These are phyloP conservation scores for Sphaerulina musiva DNA, from an alignment of 2,329 filamentous ascomycete species.

Conservation along the genomic window DNA sequence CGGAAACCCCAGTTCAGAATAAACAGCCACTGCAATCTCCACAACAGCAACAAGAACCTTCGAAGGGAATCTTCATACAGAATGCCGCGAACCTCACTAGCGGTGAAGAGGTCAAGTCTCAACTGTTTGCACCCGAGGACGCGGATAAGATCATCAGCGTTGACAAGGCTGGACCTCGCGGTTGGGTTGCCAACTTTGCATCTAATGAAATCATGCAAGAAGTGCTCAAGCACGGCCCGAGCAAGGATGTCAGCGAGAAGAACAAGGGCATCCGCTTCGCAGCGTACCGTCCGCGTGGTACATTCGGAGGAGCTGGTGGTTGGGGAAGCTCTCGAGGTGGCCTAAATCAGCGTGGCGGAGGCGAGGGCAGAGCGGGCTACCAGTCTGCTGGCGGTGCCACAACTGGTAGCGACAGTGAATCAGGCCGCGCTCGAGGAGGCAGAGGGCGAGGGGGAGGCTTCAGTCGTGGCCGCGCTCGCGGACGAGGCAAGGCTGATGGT, in stretches of 20 bases:
- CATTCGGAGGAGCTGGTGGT: slow-evolving; percentile 48
- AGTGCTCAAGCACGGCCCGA: slow-evolving; percentile 66
- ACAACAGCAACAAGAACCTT: slow-evolving; percentile 37
- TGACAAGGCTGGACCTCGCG: slow-evolving; percentile 67
- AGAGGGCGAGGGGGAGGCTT: slow-evolving; percentile 37
- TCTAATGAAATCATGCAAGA: slow-evolving; percentile 71
- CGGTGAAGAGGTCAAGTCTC: slow-evolving; percentile 71
- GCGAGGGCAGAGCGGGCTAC: slow-evolving; percentile 29
- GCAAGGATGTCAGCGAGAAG: slow-evolving; percentile 57
- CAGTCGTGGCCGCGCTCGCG: slow-evolving; percentile 47
- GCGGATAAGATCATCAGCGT: slow-evolving; percentile 65
- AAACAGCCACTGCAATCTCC: slow-evolving; percentile 23
- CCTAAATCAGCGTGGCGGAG: slow-evolving; percentile 54
- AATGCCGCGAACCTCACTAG: slow-evolving; percentile 51
- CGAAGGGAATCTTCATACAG: slow-evolving; percentile 83
- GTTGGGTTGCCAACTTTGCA: slow-evolving; percentile 82
- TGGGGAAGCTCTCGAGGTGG: slow-evolving; percentile 62
- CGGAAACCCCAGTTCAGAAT: slow-evolving; percentile 49
- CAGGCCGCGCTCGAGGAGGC: slow-evolving; percentile 53
- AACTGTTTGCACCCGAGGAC: slow-evolving; percentile 74
- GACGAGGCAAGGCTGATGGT: slow-evolving; percentile 26
- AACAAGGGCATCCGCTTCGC: slow-evolving; percentile 48
- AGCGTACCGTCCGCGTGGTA: slow-evolving; percentile 59
- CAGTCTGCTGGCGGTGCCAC: slow-evolving; percentile 32
- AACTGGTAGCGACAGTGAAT: slow-evolving; percentile 60